Percentiles rank a stretch among this genome's conserved stretches.
phyloP scores from a whole-genome alignment of 129 eudicot genomes.

The Flaveria sonorensis region DNA sequence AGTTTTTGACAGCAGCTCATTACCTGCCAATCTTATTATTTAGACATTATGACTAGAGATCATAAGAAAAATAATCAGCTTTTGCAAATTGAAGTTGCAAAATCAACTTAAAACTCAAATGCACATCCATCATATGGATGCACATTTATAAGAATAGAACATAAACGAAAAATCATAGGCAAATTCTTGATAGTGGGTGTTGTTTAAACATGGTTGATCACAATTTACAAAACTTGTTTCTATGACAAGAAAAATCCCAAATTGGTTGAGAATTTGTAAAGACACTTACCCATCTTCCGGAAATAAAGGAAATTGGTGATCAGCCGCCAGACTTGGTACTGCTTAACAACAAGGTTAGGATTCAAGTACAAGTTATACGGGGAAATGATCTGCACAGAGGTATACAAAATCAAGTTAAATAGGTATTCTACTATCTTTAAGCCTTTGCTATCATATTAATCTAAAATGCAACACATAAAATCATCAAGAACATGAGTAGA shows the following conservation, averaged over 20 bases:
- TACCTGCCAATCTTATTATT: neutral
- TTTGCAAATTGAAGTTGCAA: neutral
- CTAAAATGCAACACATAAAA: neutral
- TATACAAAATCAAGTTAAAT: conserved; percentile 13
- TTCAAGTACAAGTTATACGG: conserved; percentile 88
- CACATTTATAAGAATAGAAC: conserved; percentile 8
- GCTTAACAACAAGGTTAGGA: conserved; percentile 88
- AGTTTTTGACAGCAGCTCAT: neutral
- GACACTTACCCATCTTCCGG: conserved; percentile 86
- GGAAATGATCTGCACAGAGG: conserved; percentile 83
- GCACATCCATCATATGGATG: neutral
- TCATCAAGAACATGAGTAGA: neutral
- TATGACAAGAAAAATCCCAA: conserved; percentile 1
- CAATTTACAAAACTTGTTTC: conserved; percentile 19
- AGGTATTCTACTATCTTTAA: neutral
- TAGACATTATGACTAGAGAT: neutral
- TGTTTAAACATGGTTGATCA: conserved; percentile 12
- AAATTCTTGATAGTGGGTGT: neutral
- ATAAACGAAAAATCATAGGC: neutral
- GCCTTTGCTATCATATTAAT: conserved; percentile 3
- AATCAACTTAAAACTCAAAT: neutral
- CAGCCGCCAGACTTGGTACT: conserved; percentile 92
- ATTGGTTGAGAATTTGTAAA: conserved; percentile 13
- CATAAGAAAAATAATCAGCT: neutral
- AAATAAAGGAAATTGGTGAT: conserved; percentile 89